phyloP scores from a whole-genome alignment of 1,284 basidiomycete species.

The Cryptococcus wingfieldii region DNA sequence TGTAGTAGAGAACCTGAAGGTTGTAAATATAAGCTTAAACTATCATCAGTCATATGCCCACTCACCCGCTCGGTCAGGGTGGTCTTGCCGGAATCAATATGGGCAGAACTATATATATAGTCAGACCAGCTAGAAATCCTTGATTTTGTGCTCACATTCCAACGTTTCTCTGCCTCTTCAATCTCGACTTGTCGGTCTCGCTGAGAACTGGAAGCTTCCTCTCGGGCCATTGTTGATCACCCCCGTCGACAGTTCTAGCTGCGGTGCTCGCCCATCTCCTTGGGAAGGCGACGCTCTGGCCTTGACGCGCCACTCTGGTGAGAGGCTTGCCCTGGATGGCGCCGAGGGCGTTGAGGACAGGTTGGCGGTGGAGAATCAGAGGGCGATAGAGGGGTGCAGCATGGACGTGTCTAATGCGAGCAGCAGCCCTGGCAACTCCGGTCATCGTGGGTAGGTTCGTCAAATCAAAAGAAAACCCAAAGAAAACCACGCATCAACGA shows the following conservation, averaged over 20 bases:
- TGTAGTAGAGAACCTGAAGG: conserved; percentile 69
- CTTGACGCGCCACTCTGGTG: background rate
- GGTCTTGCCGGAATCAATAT: conserved; percentile 97
- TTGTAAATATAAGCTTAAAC: background rate
- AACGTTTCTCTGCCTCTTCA: conserved; percentile 48
- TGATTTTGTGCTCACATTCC: conserved; percentile 16
- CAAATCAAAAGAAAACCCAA: no score
- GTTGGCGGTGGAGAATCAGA: conserved; percentile 6
- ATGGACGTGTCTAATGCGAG: conserved; percentile 1
- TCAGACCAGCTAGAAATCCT: background rate
- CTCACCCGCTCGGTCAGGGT: conserved; percentile 92
- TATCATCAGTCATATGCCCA: conserved; percentile 41
- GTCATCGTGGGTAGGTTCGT: conserved; percentile 1
- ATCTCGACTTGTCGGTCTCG: conserved; percentile 34
- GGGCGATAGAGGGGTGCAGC: conserved; percentile 9
- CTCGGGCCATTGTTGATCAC: conserved; percentile 37
- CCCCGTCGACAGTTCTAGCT: conserved; percentile 20
- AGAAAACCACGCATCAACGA: background rate
- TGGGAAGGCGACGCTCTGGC: background rate
- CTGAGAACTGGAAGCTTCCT: conserved; percentile 40
- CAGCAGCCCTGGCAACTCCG: conserved; percentile 5
- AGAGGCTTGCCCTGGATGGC: background rate
- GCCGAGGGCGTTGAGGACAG: conserved; percentile 4
- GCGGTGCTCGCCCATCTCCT: conserved; percentile 25
- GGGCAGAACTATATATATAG: conserved; percentile 59